Percentiles rank a stretch among this genome's conserved stretches.
phyloP scores from a whole-genome alignment of 352 stramenopile genomes.

The Phytophthora agathidicida region DNA sequence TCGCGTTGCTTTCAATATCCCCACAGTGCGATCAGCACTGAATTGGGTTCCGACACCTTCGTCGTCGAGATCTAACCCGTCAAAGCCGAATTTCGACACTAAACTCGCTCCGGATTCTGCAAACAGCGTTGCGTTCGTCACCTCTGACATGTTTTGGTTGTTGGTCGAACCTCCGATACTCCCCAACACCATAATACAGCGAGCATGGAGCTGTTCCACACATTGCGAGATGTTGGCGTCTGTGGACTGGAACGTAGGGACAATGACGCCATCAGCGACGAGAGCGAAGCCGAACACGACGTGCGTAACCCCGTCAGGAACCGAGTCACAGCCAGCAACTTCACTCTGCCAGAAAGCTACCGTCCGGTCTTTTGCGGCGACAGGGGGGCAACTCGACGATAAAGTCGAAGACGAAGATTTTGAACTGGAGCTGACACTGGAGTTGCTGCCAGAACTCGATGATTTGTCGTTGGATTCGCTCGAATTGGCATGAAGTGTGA shows the following conservation, averaged over 20 bases:
- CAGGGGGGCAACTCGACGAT: conserved; percentile 29
- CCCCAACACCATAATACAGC: conserved; percentile 64
- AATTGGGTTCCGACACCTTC: conserved; percentile 72
- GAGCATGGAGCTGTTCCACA: conserved; percentile 57
- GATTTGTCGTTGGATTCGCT: conserved; percentile 11
- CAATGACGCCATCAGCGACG: conserved; percentile 52
- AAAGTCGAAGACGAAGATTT: conserved; percentile 1
- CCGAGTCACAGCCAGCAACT: conserved; percentile 69
- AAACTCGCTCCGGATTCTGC: conserved; percentile 53
- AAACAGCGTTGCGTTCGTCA: conserved; percentile 51
- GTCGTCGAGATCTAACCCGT: conserved; percentile 78
- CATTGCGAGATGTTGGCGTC: conserved; percentile 63
- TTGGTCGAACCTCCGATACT: conserved; percentile 80
- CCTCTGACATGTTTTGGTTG: conserved; percentile 61
- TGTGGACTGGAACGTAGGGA: conserved; percentile 62
- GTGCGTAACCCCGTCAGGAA: conserved; percentile 77
- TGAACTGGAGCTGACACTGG: conserved; percentile 18
- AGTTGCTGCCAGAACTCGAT: not conserved
- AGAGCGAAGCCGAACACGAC: conserved; percentile 80
- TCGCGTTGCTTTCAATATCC: conserved; percentile 54
- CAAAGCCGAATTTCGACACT: conserved; percentile 70
- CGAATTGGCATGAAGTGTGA: conserved; percentile 37
- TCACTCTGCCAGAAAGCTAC: conserved; percentile 86
- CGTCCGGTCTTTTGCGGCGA: conserved; percentile 55
- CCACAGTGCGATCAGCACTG: conserved; percentile 50